Evolutionary conservation across 2,329 filamentous ascomycete genomes (phyloP).

Genomic region (Rhynchosporium agropyri): DNA sequence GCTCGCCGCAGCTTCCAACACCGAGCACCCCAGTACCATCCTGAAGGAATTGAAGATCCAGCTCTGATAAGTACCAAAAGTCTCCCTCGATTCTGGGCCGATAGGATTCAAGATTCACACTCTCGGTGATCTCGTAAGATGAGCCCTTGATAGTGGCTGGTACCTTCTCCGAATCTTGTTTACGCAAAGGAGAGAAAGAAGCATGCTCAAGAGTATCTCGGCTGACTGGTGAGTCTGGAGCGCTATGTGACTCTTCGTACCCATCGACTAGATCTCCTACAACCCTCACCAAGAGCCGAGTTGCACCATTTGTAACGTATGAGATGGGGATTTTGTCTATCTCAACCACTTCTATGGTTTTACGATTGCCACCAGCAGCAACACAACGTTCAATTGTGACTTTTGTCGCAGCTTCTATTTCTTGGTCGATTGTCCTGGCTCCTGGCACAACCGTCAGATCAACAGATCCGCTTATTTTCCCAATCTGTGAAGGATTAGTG

Average conservation of each 20-base stretch:
- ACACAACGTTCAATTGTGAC: slow-evolving; percentile 36
- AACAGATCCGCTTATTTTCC: slow-evolving; percentile 38
- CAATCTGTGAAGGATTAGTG: slow-evolving; percentile 32
- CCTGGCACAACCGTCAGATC: slow-evolving; percentile 38
- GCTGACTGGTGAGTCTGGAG: slow-evolving; percentile 1
- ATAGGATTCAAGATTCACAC: slow-evolving; percentile 36
- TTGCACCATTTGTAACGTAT: slow-evolving; percentile 40
- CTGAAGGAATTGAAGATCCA: slow-evolving; percentile 58
- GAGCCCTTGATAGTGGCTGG: slow-evolving; percentile 31
- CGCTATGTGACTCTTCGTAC: slow-evolving; percentile 26
- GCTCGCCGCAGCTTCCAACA: slow-evolving; percentile 59
- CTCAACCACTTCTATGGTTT: slow-evolving; percentile 39
- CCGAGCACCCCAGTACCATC: slow-evolving; percentile 64
- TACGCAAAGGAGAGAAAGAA: neutral
- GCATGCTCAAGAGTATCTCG: neutral
- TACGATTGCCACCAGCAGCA: slow-evolving; percentile 36
- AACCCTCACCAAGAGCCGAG: slow-evolving; percentile 37
- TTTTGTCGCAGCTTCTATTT: slow-evolving; percentile 35
- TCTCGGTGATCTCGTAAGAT: slow-evolving; percentile 34
- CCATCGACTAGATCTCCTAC: slow-evolving; percentile 37
- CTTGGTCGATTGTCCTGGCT: slow-evolving; percentile 31
- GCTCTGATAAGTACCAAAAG: slow-evolving; percentile 60
- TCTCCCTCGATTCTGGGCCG: slow-evolving; percentile 53
- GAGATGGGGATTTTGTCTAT: slow-evolving; percentile 39
- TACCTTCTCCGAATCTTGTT: slow-evolving; percentile 1